These are phyloP conservation scores for Trapa incisa DNA, from an alignment of 345 rosid species.

Conservation along the genomic window DNA sequence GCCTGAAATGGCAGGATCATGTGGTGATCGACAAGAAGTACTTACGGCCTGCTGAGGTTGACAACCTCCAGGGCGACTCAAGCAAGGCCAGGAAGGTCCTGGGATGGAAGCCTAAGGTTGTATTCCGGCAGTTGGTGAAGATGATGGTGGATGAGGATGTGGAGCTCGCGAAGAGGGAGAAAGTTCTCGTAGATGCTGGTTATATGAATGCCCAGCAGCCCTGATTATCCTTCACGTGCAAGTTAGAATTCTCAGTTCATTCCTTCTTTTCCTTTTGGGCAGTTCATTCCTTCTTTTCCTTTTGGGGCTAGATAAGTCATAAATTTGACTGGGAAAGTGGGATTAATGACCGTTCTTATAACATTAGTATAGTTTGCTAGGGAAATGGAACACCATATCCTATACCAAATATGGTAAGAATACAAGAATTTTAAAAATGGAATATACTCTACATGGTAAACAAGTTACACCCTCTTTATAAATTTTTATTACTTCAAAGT, in stretches of 20 bases:
- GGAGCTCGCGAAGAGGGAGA: conserved; percentile 80
- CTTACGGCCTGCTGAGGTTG: conserved; percentile 54
- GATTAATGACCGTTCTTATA: not conserved
- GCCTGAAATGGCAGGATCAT: conserved; percentile 44
- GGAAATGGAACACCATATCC: too few relatives aligned
- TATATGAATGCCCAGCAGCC: conserved; percentile 81
- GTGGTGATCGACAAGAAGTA: conserved; percentile 53
- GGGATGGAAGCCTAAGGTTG: conserved; percentile 71
- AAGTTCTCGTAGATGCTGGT: conserved; percentile 88
- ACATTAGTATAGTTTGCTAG: too few relatives aligned
- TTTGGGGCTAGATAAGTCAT: not conserved
- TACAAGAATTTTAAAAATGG: too few relatives aligned
- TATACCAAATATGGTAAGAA: too few relatives aligned
- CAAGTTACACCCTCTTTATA: too few relatives aligned
- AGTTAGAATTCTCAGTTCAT: too few relatives aligned
- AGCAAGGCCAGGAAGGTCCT: conserved; percentile 41
- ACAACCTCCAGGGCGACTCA: conserved; percentile 47
- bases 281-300: not conserved
- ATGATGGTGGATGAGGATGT: conserved; percentile 87
- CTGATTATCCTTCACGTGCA: not conserved
- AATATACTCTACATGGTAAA: too few relatives aligned
- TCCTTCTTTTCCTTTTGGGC: not conserved
- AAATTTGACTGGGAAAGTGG: too few relatives aligned
- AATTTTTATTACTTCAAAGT: too few relatives aligned
- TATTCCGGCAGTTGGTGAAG: conserved; percentile 74